These are phyloP conservation scores for Sanghuangporus weigelae DNA, from an alignment of 1,284 basidiomycete genomes.

Conservation along the genomic window DNA sequence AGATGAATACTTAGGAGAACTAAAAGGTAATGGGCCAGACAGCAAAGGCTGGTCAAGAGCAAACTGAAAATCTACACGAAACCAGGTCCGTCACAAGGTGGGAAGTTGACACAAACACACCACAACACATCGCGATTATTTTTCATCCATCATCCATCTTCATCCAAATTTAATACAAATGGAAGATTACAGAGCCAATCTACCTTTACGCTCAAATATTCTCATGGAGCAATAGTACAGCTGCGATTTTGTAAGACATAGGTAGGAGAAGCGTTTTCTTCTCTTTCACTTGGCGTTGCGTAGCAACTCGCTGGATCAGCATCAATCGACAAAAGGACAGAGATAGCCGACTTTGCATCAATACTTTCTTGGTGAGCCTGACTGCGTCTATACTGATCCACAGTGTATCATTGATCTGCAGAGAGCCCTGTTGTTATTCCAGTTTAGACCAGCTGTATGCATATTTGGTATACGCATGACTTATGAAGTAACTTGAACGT, in stretches of 20 bases:
- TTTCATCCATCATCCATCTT: too few relatives aligned
- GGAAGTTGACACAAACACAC: slow-evolving; percentile 4
- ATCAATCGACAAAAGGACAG: too few relatives aligned
- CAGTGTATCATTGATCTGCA: too few relatives aligned
- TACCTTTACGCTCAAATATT: not conserved
- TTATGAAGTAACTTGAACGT: not conserved
- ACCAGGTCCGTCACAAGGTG: slow-evolving; percentile 5
- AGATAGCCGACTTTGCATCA: too few relatives aligned
- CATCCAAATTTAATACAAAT: not conserved
- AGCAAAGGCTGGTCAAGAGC: slow-evolving; percentile 8
- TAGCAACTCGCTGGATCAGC: too few relatives aligned
- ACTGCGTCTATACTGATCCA: too few relatives aligned
- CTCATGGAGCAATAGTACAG: too few relatives aligned
- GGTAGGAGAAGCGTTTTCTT: too few relatives aligned
- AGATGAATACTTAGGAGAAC: slow-evolving; percentile 15
- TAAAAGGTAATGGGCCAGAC: slow-evolving; percentile 10
- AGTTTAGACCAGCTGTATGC: not conserved
- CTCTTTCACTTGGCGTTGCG: too few relatives aligned
- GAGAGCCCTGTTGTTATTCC: not conserved
- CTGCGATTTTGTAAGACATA: too few relatives aligned
- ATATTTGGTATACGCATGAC: not conserved
- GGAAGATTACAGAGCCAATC: not conserved
- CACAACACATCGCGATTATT: not conserved
- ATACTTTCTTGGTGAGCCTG: too few relatives aligned
- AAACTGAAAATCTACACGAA: not conserved